These are phyloP conservation scores for Hylodesmum podocarpum DNA, from an alignment of 306 rosid genomes.

Conservation along the genomic window DNA sequence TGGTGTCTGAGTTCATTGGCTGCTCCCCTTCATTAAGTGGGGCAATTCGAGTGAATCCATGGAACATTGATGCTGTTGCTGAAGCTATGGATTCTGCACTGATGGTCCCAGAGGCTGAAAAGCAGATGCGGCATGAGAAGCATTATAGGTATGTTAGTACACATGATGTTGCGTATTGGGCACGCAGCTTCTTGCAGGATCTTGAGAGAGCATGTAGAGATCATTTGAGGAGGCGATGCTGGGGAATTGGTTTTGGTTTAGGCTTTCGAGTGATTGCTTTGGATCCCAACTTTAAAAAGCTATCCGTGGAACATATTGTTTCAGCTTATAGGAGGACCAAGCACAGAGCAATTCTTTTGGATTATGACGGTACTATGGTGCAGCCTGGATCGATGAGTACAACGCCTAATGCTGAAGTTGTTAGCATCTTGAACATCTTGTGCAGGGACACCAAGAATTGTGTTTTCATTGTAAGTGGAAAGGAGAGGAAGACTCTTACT, in stretches of 20 bases:
- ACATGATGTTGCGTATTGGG: slow-evolving; percentile 95
- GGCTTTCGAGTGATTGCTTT: slow-evolving; percentile 86
- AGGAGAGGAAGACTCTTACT: slow-evolving; percentile 59
- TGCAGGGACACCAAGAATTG: slow-evolving; percentile 70
- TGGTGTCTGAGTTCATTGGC: slow-evolving; percentile 85
- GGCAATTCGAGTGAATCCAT: slow-evolving; percentile 86
- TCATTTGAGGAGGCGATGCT: slow-evolving; percentile 80
- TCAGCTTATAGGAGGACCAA: slow-evolving; percentile 82
- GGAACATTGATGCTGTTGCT: slow-evolving; percentile 88
- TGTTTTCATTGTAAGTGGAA: slow-evolving; percentile 88
- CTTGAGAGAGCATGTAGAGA: slow-evolving; percentile 83
- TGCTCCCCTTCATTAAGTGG: slow-evolving; percentile 94
- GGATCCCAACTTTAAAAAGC: slow-evolving; percentile 87
- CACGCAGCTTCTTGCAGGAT: slow-evolving; percentile 85
- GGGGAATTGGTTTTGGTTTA: slow-evolving; percentile 94
- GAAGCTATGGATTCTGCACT: slow-evolving; percentile 92
- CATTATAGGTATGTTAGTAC: slow-evolving; percentile 86
- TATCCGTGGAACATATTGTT: slow-evolving; percentile 78
- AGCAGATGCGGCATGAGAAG: slow-evolving; percentile 84
- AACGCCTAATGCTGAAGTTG: slow-evolving; percentile 64
- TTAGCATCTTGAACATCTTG: slow-evolving; percentile 63
- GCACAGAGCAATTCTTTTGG: slow-evolving; percentile 76
- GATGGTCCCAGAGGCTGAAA: slow-evolving; percentile 60
- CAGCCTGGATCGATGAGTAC: slow-evolving; percentile 64
- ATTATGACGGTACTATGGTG: slow-evolving; percentile 79